phyloP scores from a whole-genome alignment of 2,329 filamentous ascomycete species.

The Fusarium redolens region DNA sequence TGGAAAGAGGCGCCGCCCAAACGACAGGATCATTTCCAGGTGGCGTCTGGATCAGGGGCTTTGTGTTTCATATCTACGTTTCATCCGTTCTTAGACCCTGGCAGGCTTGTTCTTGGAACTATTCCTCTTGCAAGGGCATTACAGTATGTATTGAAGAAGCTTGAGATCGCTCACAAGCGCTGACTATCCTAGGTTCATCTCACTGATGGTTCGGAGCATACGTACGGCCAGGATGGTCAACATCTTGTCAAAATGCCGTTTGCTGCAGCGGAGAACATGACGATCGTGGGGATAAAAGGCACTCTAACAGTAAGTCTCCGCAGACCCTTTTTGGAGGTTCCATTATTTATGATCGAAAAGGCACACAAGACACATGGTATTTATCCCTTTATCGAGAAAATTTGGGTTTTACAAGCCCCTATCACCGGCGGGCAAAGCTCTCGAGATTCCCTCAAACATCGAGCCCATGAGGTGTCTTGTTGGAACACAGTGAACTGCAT shows the following conservation, averaged over 20 bases:
- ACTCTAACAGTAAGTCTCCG: not conserved
- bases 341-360: rapidly evolving
- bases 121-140: not conserved
- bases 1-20: rapidly evolving
- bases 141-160: not conserved
- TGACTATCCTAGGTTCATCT: not conserved
- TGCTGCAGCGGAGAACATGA: rapidly evolving
- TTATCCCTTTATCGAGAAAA: not conserved
- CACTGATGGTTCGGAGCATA: not conserved
- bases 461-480: not conserved
- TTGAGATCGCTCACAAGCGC: no score
- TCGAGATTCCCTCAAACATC: rapidly evolving
- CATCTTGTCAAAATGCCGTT: not conserved
- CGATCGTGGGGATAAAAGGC: rapidly evolving
- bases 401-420: not conserved
- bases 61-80: not conserved
- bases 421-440: rapidly evolving
- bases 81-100: rapidly evolving
- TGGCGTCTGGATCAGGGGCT: not conserved
- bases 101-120: not conserved
- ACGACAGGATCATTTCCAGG: rapidly evolving
- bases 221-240: rapidly evolving
- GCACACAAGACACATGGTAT: not conserved
- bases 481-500: not conserved
- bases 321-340: rapidly evolving